Evolutionary conservation across 2,329 filamentous ascomycete species (phyloP).

Genomic region (Trichoderma afroharzianum): DNA sequence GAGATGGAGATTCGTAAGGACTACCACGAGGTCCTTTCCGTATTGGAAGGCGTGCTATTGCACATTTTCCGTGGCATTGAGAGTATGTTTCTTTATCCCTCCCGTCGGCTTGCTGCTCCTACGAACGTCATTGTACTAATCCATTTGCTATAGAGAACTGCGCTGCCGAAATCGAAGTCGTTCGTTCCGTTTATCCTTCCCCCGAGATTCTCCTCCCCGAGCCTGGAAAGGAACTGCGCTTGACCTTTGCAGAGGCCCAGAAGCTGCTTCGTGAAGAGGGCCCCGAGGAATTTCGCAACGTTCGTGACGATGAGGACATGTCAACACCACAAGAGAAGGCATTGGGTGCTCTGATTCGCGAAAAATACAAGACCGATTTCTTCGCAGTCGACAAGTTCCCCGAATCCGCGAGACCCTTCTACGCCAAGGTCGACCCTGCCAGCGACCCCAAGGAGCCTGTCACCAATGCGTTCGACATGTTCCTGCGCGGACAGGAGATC

Average conservation of each 20-base stretch:
- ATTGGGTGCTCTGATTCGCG: conserved; percentile 79
- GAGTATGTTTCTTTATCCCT: conserved; percentile 26
- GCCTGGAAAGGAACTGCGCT: conserved; percentile 68
- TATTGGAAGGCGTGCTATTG: conserved; percentile 71
- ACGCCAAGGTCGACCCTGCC: conserved; percentile 74
- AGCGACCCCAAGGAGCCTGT: conserved; percentile 62
- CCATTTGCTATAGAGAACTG: conserved; percentile 47
- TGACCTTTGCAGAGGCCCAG: conserved; percentile 76
- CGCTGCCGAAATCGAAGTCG: conserved; percentile 66
- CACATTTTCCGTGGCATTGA: conserved; percentile 66
- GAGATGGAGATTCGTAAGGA: conserved; percentile 83
- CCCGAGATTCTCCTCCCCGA: conserved; percentile 74
- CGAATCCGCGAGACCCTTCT: conserved; percentile 81
- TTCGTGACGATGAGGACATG: conserved; percentile 75
- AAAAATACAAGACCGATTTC: conserved; percentile 93
- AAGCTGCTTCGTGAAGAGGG: conserved; percentile 73
- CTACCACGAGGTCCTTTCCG: conserved; percentile 70
- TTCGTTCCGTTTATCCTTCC: conserved; percentile 71
- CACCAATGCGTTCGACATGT: conserved; percentile 74
- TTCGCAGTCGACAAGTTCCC: conserved; percentile 98
- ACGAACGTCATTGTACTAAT: not conserved
- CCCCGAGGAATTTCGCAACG: conserved; percentile 61
- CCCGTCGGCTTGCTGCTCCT: not conserved
- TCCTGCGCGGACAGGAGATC: conserved; percentile 90
- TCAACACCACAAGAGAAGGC: conserved; percentile 79